phyloP scores from a whole-genome alignment of 2,329 filamentous ascomycete genomes.

The Xylariaceae sp. region DNA sequence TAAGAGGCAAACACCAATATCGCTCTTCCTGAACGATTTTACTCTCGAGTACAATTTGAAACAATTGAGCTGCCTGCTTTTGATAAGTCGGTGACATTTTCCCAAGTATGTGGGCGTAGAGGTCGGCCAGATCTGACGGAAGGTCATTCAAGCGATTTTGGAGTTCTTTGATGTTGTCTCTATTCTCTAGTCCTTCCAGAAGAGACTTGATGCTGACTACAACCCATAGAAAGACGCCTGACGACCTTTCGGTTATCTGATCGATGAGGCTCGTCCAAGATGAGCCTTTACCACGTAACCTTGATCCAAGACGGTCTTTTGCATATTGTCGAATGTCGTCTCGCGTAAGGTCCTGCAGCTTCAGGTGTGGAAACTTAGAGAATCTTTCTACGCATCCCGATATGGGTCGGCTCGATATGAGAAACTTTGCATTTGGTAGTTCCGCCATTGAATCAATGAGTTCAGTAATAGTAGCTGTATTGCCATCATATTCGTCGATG shows the following conservation, averaged over 20 bases:
- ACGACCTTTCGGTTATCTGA: neutral
- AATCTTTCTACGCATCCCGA: neutral
- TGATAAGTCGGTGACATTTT: neutral
- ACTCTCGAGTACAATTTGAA: too few relatives aligned
- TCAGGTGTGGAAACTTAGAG: neutral
- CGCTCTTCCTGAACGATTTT: too few relatives aligned
- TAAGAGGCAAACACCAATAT: too few relatives aligned
- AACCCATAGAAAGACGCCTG: neutral
- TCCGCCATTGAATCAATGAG: neutral
- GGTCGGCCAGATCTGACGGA: neutral
- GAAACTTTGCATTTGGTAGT: neutral
- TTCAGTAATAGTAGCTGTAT: neutral
- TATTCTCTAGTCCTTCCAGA: neutral
- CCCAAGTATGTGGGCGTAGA: neutral
- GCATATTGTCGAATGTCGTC: neutral
- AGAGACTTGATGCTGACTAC: neutral
- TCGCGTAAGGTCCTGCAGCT: conserved; percentile 2
- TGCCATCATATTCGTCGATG: neutral
- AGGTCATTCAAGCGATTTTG: neutral
- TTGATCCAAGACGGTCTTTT: neutral
- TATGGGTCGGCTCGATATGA: conserved; percentile 1
- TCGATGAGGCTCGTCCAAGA: neutral
- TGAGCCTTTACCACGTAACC: neutral
- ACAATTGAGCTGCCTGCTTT: neutral
- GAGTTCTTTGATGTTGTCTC: neutral